Evolutionary conservation across 2,329 filamentous ascomycete genomes (phyloP), one percentile per base, ranked within the genome.

Genomic region (Stagonosporopsis rhizophila): DNA sequence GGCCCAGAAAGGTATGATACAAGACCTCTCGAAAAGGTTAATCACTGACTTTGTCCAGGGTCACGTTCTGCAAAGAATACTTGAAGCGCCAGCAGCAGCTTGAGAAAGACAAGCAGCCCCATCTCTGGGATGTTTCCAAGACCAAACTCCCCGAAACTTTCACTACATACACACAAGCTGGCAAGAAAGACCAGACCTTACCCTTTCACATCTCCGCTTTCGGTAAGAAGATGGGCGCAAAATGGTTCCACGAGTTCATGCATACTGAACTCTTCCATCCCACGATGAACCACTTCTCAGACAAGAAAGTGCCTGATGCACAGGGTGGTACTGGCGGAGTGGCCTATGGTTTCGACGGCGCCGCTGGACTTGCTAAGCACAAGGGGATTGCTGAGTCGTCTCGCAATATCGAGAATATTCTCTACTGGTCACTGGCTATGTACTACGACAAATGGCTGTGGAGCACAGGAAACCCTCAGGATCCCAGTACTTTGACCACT

Each of bases 181-280:
- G 42, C 19, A 47, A 45, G 27, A 56, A 59, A n/a, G 47, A 56
- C 14, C 11, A 49, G 27, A 55, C 51, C 6, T 23, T 58, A 4
- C 45, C 50, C 2, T 59, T 59, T 34, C 56, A 59, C 17, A 56
- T 59, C 27, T 59, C 56, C 1, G 52, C 56, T 17, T 59, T 59
- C 4, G 52, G 52, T 5, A 35, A 35, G 8, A 59, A 52, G 27
- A 51, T 59, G 12, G 56, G 52, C 17, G 52, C 56, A 2, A 59
- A 59, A 27, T 59, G 56, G 56, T 59, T 59, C 30, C 46, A 52
- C n/a, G 52, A 59, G 19, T 59, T 52, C 22, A 52, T 56, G 52
- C 56, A 52, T n/a, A 56, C 56, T 3, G 32, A 56, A 8, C 39
- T 59, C 9, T 59, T 59, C 38, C 28, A 59, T 28, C 23, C 56